Evolutionary conservation across 2,329 filamentous ascomycete species (phyloP).

Genomic region (Paecilomyces fulvus): DNA sequence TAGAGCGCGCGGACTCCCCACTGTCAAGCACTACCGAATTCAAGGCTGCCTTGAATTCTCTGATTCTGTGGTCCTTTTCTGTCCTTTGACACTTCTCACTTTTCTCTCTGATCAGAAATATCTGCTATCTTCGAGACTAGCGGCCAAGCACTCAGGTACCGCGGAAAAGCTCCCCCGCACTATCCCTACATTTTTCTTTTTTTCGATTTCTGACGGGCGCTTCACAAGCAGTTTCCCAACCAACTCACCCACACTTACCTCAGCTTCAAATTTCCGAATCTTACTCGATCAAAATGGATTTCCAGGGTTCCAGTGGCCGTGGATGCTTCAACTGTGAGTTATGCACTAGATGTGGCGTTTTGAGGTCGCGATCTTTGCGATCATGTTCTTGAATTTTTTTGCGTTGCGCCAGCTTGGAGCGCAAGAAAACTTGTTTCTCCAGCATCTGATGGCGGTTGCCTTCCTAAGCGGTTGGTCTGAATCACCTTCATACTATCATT

Average conservation of each 20-base stretch:
- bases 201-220: background rate
- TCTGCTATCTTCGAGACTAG: background rate
- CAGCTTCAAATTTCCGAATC: slow-evolving; percentile 3
- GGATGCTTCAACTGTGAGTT: slow-evolving; percentile 54
- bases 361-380: background rate
- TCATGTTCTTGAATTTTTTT: background rate
- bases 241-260: slow-evolving; percentile 4
- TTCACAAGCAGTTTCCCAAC: background rate
- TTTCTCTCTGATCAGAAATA: background rate
- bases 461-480: background rate
- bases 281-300: slow-evolving; percentile 38
- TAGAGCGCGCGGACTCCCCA: background rate
- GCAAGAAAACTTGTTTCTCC: background rate
- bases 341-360: slow-evolving; percentile 4
- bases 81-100: background rate
- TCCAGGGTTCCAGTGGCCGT: slow-evolving; percentile 37
- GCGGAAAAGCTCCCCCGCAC: slow-evolving; percentile 3
- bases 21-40: background rate
- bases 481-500: background rate
- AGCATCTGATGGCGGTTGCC: background rate
- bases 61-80: background rate
- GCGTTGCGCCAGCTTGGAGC: background rate
- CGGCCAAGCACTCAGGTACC: background rate
- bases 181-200: slow-evolving; percentile 1
- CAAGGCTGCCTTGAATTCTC: background rate